These are phyloP conservation scores for Teunomyces funiuensis DNA, from an alignment of 805 yeast species.

Conservation along the genomic window DNA sequence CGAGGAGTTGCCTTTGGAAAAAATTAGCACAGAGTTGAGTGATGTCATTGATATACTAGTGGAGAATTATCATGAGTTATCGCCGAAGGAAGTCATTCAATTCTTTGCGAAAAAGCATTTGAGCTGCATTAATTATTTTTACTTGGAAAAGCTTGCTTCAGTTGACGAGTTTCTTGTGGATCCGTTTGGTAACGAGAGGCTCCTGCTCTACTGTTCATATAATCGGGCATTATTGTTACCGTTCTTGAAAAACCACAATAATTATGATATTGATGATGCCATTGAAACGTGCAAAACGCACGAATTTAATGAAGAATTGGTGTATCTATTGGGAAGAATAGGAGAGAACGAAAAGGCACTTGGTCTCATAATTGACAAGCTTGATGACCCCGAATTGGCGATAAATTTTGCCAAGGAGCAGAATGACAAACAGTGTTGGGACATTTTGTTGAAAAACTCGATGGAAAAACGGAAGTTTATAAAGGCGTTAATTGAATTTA, in stretches of 20 bases:
- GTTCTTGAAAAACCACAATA: conserved; percentile 52
- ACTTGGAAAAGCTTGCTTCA: conserved; percentile 51
- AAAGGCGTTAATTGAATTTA: conserved; percentile 65
- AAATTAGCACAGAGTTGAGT: conserved; percentile 37
- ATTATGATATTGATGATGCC: conserved; percentile 69
- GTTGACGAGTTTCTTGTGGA: conserved; percentile 54
- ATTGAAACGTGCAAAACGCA: conserved; percentile 60
- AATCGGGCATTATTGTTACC: conserved; percentile 55
- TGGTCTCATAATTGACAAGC: conserved; percentile 68
- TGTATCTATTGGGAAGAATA: conserved; percentile 74
- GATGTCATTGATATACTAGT: conserved; percentile 57
- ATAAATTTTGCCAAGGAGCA: conserved; percentile 70
- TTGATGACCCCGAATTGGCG: conserved; percentile 79
- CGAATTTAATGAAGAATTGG: conserved; percentile 65
- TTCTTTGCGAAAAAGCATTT: conserved; percentile 44
- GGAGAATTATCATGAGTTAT: conserved; percentile 62
- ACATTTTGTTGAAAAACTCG: conserved; percentile 67
- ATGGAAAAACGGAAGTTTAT: conserved; percentile 74
- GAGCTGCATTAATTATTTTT: conserved; percentile 58
- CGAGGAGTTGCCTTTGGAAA: conserved; percentile 38
- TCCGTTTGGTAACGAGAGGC: conserved; percentile 65
- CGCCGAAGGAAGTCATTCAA: conserved; percentile 51
- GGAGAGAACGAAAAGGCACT: conserved; percentile 81
- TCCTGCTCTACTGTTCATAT: conserved; percentile 63
- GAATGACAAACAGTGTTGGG: conserved; percentile 80